Conservation (phyloP, 2,329 filamentous ascomycete species). For the Calonectria pauciramosa region DNA sequence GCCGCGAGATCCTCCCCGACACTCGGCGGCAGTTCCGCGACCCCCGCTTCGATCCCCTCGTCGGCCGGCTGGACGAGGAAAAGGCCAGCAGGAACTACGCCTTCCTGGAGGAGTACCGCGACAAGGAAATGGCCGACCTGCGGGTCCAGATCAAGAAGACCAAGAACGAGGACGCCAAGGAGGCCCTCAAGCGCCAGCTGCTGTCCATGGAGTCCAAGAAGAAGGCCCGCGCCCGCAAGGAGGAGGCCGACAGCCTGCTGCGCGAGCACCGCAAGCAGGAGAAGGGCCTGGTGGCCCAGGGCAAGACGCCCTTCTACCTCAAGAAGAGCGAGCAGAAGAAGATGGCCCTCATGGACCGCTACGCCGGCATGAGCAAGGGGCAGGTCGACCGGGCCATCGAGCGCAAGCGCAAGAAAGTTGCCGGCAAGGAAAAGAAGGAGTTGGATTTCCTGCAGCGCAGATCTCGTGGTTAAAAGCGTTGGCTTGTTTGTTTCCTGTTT, state of each 20-base stretch:
- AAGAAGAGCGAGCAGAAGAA: conserved; percentile 96
- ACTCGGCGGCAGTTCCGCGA: conserved; percentile 77
- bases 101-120: conserved; percentile 90
- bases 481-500: not conserved
- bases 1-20: conserved; percentile 77
- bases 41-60: conserved; percentile 85
- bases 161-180: conserved; percentile 77
- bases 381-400: conserved; percentile 89
- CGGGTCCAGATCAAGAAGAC: conserved; percentile 73
- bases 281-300: conserved; percentile 86
- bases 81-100: conserved; percentile 81
- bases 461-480: conserved; percentile 24
- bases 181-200: conserved; percentile 79
- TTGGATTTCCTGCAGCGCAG: conserved; percentile 62
- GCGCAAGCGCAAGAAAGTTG: conserved; percentile 89
- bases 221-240: conserved; percentile 78
- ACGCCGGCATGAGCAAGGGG: conserved; percentile 85
- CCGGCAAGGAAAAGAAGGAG: conserved; percentile 85
- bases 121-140: conserved; percentile 84
- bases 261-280: conserved; percentile 85
- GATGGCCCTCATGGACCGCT: conserved; percentile 82
- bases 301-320: conserved; percentile 93
- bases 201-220: conserved; percentile 84
- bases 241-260: conserved; percentile 77
- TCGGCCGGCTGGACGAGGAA: conserved; percentile 65